Percentiles rank a stretch among this genome's conserved stretches.
Conservation (phyloP, 805 yeast species). For the Candida jianshihensis region DNA sequence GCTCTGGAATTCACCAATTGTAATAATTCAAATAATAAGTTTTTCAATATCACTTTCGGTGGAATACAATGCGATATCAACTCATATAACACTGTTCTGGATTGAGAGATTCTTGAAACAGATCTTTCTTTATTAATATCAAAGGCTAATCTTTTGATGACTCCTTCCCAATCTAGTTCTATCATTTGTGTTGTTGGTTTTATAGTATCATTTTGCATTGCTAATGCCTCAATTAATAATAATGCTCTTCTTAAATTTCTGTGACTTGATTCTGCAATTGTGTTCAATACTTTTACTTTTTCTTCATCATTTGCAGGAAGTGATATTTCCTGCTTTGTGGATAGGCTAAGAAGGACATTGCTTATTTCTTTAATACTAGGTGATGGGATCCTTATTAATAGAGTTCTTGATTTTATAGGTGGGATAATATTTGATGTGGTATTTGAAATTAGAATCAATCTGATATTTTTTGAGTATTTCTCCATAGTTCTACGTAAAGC, state of each 20-base stretch:
- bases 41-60: constrained; percentile 70
- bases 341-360: constrained; percentile 46
- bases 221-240: constrained; percentile 74
- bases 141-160: constrained; percentile 57
- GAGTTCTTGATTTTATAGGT: constrained; percentile 90
- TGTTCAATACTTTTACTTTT: constrained; percentile 35
- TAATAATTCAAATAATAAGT: constrained; percentile 41
- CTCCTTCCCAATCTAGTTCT: constrained; percentile 86
- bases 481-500: constrained; percentile 96
- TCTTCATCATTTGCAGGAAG: constrained; percentile 31
- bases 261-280: constrained; percentile 48
- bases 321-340: constrained; percentile 44
- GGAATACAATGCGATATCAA: constrained; percentile 92
- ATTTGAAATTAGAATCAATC: constrained; percentile 80
- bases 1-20: constrained; percentile 22
- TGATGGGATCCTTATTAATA: constrained; percentile 80
- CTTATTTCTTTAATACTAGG: constrained; percentile 60
- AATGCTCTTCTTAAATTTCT: constrained; percentile 76
- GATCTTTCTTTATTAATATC: constrained; percentile 54
- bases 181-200: constrained; percentile 44
- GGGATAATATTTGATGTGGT: constrained; percentile 87
- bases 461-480: constrained; percentile 79
- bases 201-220: constrained; percentile 57
- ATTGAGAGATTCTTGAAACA: constrained; percentile 47
- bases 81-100: constrained; percentile 72